phyloP scores from a whole-genome alignment of 805 yeast genomes.

The Priceomyces carsonii region DNA sequence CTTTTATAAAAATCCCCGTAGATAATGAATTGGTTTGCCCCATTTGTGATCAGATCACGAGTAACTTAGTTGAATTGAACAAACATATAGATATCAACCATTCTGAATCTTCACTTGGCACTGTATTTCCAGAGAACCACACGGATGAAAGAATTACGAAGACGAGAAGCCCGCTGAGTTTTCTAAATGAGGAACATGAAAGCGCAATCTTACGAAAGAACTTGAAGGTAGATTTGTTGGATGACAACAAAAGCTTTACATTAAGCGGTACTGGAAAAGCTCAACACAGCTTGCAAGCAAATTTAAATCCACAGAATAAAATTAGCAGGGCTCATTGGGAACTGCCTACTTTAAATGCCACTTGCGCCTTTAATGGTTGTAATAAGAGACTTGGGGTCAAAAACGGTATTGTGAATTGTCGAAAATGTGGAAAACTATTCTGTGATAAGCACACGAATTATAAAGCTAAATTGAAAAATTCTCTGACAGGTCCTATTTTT shows the following conservation, averaged over 20 bases:
- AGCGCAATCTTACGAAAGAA: conserved; percentile 26
- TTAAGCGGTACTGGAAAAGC: conserved; percentile 23
- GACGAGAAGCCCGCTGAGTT: too few species aligned
- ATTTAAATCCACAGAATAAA: not conserved
- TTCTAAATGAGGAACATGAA: not conserved
- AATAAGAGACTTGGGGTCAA: conserved; percentile 45
- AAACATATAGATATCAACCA: conserved; percentile 75
- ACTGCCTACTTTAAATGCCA: conserved; percentile 37
- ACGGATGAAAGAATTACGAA: too few species aligned
- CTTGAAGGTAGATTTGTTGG: conserved; percentile 52
- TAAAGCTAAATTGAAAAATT: conserved; percentile 51
- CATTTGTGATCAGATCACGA: conserved; percentile 63
- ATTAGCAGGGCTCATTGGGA: conserved; percentile 61
- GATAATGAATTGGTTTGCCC: conserved; percentile 50
- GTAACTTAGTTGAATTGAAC: conserved; percentile 56
- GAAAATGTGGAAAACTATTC: conserved; percentile 72
- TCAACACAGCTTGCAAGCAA: not conserved
- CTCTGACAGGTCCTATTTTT: conserved; percentile 37
- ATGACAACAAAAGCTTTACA: conserved; percentile 38
- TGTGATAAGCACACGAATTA: conserved; percentile 66
- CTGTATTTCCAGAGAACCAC: too few species aligned
- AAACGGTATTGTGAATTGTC: conserved; percentile 65
- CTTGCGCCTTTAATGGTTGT: conserved; percentile 47
- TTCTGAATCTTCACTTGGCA: too few species aligned
- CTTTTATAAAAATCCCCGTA: not conserved